Evolutionary conservation across 116 monocot species (phyloP), one percentile per base, ranked within the genome.

Genomic region (Cymodocea nodosa): DNA sequence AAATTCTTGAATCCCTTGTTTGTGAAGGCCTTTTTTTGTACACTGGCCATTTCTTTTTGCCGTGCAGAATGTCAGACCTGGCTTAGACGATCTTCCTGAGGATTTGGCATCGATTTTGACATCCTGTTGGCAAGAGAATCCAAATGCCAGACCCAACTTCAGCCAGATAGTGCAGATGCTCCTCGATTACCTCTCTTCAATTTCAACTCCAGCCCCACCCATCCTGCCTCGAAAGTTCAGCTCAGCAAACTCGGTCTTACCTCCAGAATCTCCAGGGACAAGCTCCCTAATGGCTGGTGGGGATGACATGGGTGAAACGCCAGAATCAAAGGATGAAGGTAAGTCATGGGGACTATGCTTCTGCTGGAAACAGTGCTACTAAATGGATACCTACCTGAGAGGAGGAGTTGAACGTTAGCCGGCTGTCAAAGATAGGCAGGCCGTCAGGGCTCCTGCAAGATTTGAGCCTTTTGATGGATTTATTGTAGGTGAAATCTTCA

Each of bases 221-320:
- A 68, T 59, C 34, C 90, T 85, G 51, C 62, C 63, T 49, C 77
- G 81, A 7, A 57, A 76, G 35, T 94, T 94, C 71, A 76, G 78
- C 22, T 76, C 84, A 13, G 90, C 87, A 71, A 94, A 94, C 62
- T 60, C 64, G 2, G 83, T 87, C 37, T 58, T 94, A 7, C 94
- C 94, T 10, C 94, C 94, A 2, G 94, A 94, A 69, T 94, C 94
- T 66, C 94, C 94, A 15, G 94, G 94, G 44, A 94, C 94, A 35
- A 90, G 90, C 52, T 87, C 94, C 4, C 61, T 94, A 57, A 87
- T 94, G 85, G 90, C 87, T 20, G 67, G 76, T 69, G 82, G 79
- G 51, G 90, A 89, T 51, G 90, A 74, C 24, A 57, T 76, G 44
- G 79, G 85, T 12, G 83, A 82, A 18, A 81, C 77, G 2, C 79